Base-by-base conservation (phyloP, 2,329 filamentous ascomycete species). In the Mycogone perniciosa region DNA sequence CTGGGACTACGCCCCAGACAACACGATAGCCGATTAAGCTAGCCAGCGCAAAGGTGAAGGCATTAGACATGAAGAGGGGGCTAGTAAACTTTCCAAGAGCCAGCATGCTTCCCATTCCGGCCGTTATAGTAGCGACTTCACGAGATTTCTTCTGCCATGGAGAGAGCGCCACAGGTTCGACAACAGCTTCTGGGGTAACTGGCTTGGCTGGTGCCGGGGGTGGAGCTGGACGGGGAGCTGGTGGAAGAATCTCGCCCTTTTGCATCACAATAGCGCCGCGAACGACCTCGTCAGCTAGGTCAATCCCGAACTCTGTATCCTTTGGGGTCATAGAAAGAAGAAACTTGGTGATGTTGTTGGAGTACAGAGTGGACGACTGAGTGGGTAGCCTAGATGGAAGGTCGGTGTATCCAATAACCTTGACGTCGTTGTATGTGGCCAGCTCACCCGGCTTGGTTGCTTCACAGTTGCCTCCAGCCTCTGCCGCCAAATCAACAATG, bases 311-410 rank as follows among this genome's bases (percentile, higher is more conserved):
- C 35, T 85, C 79, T 56, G 88, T 89, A 2, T 89, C 83, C 53
- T 85, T 79, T 1, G 89, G 88, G 1, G 83, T 70, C 76, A 95
- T 89, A 0, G 89, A 93, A 7, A 96, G 76, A 30, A 95, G 72
- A 51, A 91, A 86, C 64, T 95, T 96, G 58, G 85, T 90, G 60
- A 95, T 91, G 64, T 96, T 96, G 76, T 95, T 96, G 2, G 88
- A 93, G 68, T 95, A 96, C 20, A 96, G 72, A 0, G 88, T 95
- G 0, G 89, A 95, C 0, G 89, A 89, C 66, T 96, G 90, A 0
- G 89, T 95, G 0, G 90, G 89, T 2, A 96, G 76, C 42, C 89
- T 81, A 31, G 89, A 95, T 1, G 90, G 89, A 30, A 95, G 76
- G 67, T 96, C 89, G 40, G 89, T 95, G 66, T 95, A 95, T 33